Percentiles rank a stretch among this genome's conserved stretches.
phyloP scores from a whole-genome alignment of 805 yeast genomes.

The Kuraishia borneana region DNA sequence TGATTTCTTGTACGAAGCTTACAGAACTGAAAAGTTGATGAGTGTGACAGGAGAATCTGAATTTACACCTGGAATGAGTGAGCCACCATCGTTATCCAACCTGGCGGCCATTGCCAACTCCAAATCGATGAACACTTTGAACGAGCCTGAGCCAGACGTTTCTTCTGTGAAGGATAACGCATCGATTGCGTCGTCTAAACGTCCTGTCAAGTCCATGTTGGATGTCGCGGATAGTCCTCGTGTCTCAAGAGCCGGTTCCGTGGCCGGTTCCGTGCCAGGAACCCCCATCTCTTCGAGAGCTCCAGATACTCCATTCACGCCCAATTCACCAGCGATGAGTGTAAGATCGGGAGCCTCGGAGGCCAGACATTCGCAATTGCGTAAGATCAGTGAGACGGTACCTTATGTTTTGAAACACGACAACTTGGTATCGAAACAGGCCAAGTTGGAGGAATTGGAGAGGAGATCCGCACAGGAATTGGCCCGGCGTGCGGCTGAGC shows the following conservation, averaged over 20 bases:
- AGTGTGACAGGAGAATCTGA: conserved; percentile 30
- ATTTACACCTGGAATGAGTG: conserved; percentile 14
- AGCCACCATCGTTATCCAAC: conserved; percentile 51
- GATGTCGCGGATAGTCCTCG: not conserved
- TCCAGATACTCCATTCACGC: conserved; percentile 7
- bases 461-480: conserved; percentile 67
- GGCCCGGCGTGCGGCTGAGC: conserved; percentile 61
- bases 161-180: too few species aligned
- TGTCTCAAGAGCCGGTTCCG: too few species aligned
- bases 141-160: conserved; percentile 1
- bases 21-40: conserved; percentile 53
- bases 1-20: conserved; percentile 51
- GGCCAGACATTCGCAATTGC: conserved; percentile 37
- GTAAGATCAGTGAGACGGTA: conserved; percentile 74
- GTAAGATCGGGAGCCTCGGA: conserved; percentile 1
- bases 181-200: not conserved
- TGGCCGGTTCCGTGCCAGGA: not conserved
- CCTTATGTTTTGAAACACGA: conserved; percentile 80
- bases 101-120: conserved; percentile 40
- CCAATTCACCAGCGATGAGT: conserved; percentile 10
- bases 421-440: conserved; percentile 62
- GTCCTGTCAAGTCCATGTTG: conserved; percentile 2
- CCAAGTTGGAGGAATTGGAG: conserved; percentile 69
- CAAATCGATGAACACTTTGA: conserved; percentile 17
- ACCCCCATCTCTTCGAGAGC: not conserved